phyloP scores from a whole-genome alignment of 306 rosid genomes.

The Cucumis hystrix region DNA sequence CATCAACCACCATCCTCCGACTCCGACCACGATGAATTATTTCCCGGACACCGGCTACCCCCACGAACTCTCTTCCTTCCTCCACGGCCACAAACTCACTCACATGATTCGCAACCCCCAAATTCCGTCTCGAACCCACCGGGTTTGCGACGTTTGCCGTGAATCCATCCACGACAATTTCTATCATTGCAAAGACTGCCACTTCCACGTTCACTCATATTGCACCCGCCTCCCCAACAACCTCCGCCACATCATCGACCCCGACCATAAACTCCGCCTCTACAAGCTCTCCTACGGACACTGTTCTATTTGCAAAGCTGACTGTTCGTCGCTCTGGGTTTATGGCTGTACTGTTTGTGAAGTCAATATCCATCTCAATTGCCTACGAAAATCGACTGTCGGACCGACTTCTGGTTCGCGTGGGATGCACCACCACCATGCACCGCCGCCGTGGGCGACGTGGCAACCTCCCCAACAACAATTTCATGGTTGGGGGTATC shows the following conservation, averaged over 20 bases:
- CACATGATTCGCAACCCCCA: background rate
- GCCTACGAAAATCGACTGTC: background rate
- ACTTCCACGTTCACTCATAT: constrained; percentile 10
- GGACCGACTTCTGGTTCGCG: background rate
- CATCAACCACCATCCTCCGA: background rate
- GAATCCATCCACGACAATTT: background rate
- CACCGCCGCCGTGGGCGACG: background rate
- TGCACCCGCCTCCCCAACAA: constrained; percentile 11
- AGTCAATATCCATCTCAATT: background rate
- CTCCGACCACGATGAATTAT: background rate
- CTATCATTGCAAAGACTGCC: constrained; percentile 13
- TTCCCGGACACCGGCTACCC: background rate
- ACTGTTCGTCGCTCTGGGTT: background rate
- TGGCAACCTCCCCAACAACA: background rate
- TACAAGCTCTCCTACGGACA: background rate
- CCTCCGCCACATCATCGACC: constrained; percentile 2
- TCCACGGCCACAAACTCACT: background rate
- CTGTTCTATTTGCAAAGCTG: background rate
- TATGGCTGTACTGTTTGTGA: background rate
- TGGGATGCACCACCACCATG: background rate
- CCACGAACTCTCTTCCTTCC: background rate
- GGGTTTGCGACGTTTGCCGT: constrained; percentile 7
- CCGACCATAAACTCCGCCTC: background rate
- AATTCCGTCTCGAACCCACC: background rate
- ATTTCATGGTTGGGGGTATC: background rate